Conservation (phyloP, 2,329 filamentous ascomycete genomes). For the Phaeophleospora eucalypticola region DNA sequence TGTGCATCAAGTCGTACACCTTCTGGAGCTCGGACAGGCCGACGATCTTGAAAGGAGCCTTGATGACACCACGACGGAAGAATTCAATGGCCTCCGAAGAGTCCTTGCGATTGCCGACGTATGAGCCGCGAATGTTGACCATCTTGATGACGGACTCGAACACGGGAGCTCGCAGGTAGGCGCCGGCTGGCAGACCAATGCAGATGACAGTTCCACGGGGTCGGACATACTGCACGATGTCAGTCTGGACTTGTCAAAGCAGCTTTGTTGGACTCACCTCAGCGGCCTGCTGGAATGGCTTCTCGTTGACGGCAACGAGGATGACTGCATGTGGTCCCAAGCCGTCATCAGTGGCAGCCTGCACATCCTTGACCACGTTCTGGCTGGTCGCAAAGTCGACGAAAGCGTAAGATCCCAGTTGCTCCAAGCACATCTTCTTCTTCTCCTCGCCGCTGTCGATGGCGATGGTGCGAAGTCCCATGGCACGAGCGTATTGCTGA, state of each 20-base stretch:
- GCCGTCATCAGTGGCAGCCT: conserved; percentile 72
- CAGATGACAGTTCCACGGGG: conserved; percentile 78
- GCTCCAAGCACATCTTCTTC: conserved; percentile 59
- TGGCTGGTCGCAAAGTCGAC: conserved; percentile 75
- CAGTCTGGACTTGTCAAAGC: not conserved
- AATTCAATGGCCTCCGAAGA: conserved; percentile 87
- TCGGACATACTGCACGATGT: conserved; percentile 64
- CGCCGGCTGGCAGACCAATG: conserved; percentile 80
- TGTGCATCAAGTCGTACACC: conserved; percentile 68
- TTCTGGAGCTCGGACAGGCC: conserved; percentile 74
- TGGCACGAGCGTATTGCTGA: conserved; percentile 83
- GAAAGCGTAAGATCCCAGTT: conserved; percentile 67
- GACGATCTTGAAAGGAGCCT: conserved; percentile 79
- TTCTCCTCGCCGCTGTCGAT: conserved; percentile 85
- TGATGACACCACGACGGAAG: conserved; percentile 77
- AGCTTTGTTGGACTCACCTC: conserved; percentile 37
- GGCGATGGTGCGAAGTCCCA: conserved; percentile 76
- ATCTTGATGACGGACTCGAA: conserved; percentile 72
- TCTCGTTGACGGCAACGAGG: conserved; percentile 80
- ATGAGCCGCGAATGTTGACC: conserved; percentile 82
- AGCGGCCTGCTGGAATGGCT: conserved; percentile 91
- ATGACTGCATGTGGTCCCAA: conserved; percentile 84
- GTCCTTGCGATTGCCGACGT: conserved; percentile 89
- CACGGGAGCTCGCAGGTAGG: conserved; percentile 76
- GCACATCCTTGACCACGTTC: conserved; percentile 80